Conservation (phyloP, 345 rosid species). For the Mallotus nudiflorus region DNA sequence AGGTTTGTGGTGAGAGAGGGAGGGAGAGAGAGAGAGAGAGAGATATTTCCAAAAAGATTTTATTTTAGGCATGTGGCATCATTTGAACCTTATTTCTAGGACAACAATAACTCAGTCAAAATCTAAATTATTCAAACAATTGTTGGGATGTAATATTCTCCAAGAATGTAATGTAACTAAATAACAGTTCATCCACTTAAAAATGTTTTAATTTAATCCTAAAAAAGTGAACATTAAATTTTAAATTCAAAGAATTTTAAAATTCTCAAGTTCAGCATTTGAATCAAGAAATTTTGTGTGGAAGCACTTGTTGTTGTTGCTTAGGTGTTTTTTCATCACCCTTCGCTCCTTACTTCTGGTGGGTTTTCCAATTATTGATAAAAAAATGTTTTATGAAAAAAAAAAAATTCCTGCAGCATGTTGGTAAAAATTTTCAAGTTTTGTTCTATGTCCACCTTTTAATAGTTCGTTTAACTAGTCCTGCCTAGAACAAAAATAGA, state of each 20-base stretch:
- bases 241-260: neutral
- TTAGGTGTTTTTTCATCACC: no score
- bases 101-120: neutral
- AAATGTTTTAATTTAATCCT: no score
- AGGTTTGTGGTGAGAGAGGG: neutral
- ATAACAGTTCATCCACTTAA: no score
- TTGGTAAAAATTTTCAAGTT: neutral
- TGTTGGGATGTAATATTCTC: neutral
- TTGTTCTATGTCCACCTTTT: neutral
- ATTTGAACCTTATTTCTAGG: constrained; percentile 1
- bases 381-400: no score
- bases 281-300: neutral
- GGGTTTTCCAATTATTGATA: no score
- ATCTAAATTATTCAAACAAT: neutral
- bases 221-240: neutral
- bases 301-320: no score
- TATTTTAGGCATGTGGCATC: neutral
- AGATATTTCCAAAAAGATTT: neutral
- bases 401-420: neutral
- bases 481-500: neutral
- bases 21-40: neutral
- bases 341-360: no score
- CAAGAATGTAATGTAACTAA: neutral
- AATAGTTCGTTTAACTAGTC: neutral
- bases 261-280: neutral